Evolutionary conservation across 345 rosid species (phyloP), one percentile per base, ranked within the genome.

Genomic region (Capsella bursapastoris): DNA sequence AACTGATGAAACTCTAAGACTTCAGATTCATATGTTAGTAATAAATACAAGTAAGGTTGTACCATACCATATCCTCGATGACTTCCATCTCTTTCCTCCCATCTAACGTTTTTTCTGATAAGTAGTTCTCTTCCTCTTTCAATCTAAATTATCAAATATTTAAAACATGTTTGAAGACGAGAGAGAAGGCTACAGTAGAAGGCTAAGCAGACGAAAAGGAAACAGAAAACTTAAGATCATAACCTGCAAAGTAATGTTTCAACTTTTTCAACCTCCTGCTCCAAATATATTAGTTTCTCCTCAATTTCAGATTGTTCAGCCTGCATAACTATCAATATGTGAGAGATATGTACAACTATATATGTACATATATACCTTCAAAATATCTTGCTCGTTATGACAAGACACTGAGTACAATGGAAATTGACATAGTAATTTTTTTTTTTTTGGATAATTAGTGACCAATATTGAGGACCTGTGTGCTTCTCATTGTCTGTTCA

Each of bases 51-150:
- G 58, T 51, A 59, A 49, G 8, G 10, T 12, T 60, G 45, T 85
- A 92, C 99, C 96, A 84, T 85, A 95, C 99, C 96, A 84, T 88
- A 49, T 87, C 85, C 29, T 70, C 78, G 15, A 92, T 84, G 74
- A 53, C 75, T 68, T 56, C 78, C 16, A 86, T 66, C 79, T 87
- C 91, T 82, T 71, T 78, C 70, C 14, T 81, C 82, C 38, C 83
- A 74, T 55, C 71, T 47, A 77, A 75, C 12, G 72, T 56, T n/a
- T 78, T 76, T 74, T 90, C 90, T 25, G 68, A 58, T 32, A 92
- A 73, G 53, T 61, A 72, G 69, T 45, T 78, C 73, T 89, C 97
- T 66, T 95, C 96, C 61, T 84, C 89, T 80, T 82, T 85, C 82
- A 90, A 80, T 79, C 99, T 95, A 78, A 70, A 78, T 73, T 29